These are phyloP conservation scores for Pythium myriotylum DNA, from an alignment of 352 stramenopile genomes.

Conservation along the genomic window DNA sequence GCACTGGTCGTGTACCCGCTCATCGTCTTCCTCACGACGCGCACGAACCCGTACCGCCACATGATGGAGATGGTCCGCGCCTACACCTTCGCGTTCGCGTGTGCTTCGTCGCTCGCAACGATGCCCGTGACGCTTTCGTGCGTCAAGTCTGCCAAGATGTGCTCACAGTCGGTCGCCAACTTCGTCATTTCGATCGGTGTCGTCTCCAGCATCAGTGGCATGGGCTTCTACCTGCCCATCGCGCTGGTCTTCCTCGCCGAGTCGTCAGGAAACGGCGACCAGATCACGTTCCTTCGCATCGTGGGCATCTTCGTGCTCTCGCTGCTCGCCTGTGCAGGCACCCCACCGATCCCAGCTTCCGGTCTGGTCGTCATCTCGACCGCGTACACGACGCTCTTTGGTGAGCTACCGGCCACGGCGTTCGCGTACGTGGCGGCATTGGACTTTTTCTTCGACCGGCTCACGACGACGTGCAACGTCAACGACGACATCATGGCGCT, in stretches of 20 bases:
- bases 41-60: conserved; percentile 68
- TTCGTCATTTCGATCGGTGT: conserved; percentile 74
- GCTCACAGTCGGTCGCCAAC: conserved; percentile 68
- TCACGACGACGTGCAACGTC: conserved; percentile 72
- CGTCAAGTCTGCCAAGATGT: conserved; percentile 59
- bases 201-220: conserved; percentile 57
- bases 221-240: conserved; percentile 63
- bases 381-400: conserved; percentile 68
- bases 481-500: conserved; percentile 79
- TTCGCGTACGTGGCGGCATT: conserved; percentile 63
- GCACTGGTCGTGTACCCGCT: conserved; percentile 55
- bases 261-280: conserved; percentile 50
- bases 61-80: conserved; percentile 64
- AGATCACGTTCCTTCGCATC: conserved; percentile 48
- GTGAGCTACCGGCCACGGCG: conserved; percentile 44
- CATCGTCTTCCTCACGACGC: conserved; percentile 62
- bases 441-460: conserved; percentile 66
- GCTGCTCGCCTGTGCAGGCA: conserved; percentile 51
- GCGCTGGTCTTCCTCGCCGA: conserved; percentile 63
- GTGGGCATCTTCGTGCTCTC: conserved; percentile 57
- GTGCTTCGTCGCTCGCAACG: conserved; percentile 63
- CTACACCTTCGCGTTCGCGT: conserved; percentile 69
- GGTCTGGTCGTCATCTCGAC: conserved; percentile 58
- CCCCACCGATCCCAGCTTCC: conserved; percentile 53
- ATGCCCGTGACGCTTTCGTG: conserved; percentile 64